Evolutionary conservation across 305 asterid species (phyloP), one percentile per base, ranked within the genome.

Genomic region (Fraxinus floribunda): DNA sequence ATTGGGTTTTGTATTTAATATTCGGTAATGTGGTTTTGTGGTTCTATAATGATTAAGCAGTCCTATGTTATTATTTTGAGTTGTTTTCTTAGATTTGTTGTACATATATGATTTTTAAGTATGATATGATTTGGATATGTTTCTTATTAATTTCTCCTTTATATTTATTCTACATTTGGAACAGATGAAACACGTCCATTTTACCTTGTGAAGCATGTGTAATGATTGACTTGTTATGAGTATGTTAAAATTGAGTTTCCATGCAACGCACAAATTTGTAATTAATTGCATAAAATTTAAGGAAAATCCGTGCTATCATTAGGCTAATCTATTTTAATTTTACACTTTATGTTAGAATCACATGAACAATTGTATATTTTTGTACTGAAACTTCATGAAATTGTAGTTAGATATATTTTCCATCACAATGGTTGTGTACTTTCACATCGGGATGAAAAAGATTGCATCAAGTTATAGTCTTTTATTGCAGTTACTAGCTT

Each of bases 361-460:
- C n/a, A n/a, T n/a, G n/a, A n/a, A n/a, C n/a, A n/a, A n/a, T n/a
- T n/a, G n/a, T n/a, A n/a, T n/a, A n/a, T n/a, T n/a, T n/a, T n/a
- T n/a, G n/a, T n/a, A n/a, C n/a, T n/a, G n/a, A n/a, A 18, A 30
- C 70, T 60, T n/a, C 70, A 20, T 7, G 29, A 20, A 60, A 18
- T 11, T 4, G 13, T 60, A 60, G 29, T 60, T 60, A 60, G 20
- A 13, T 20, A 9, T 60, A 0, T 60, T 60, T 60, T 20, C 70
- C 11, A 1, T 20, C 3, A 20, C 10, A 18, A 60, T 18, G 9
- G 30, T 60, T 60, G 70, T 60, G 70, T 60, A 20, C 9, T 85
- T 84, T 78, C 92, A 92, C 97, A 89, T 92, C 98, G 90, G 94
- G 90, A 92, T 95, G 83, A 94, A 91, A 87, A 92, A 94, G 92